Base-by-base conservation (phyloP, 495 filamentous ascomycete species). In the Parachaetomium inaequale region DNA sequence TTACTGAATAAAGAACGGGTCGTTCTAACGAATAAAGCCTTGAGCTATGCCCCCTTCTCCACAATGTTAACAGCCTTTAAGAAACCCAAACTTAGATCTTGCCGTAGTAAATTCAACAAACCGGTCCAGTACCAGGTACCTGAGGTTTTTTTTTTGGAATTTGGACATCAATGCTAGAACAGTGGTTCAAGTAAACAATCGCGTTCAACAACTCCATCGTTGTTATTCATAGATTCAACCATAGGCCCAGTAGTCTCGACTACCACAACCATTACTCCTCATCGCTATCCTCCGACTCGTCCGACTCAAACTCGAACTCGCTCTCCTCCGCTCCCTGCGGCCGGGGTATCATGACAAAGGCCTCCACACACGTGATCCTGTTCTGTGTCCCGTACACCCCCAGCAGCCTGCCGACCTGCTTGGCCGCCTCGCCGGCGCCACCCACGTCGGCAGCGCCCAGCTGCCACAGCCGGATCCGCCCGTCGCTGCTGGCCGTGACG, bases 301-400 rank as follows among this genome's bases (percentile, higher is more conserved):
- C 68, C 12, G 68, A 67, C 10, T 76, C 77, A 67, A 68, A 71
- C 68, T 81, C 77, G 51, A 76, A 79, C 57, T 83, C 81, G 60
- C 74, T 78, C 52, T 82, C 75, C 60, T 79, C 77, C 11, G 68
- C 72, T 19, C 76, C 80, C 51, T 78, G 75, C 10, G 78, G 75
- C 21, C 78, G 76, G 49, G 83, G 79, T 75, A 85, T 80, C 93
- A 98, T 96, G 61, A 90, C 77, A 72, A 96, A 98, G 46, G 88
- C 87, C 60, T 80, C 85, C 64, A 98, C 59, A 72, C 94, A 98
- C 12, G 93, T 98, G 62, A 98, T 92, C 51, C 94, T 82, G 71
- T 92, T 89, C 34, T 87, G 85, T 8, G 93, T 97, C 71, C 91
- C 88, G 64, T 92, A 93, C 56, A 85, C 87, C 14, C 85, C 92